Evolutionary conservation across 1,139 yeast genomes (phyloP).

Genomic region (Zygosaccharomyces sapae): DNA sequence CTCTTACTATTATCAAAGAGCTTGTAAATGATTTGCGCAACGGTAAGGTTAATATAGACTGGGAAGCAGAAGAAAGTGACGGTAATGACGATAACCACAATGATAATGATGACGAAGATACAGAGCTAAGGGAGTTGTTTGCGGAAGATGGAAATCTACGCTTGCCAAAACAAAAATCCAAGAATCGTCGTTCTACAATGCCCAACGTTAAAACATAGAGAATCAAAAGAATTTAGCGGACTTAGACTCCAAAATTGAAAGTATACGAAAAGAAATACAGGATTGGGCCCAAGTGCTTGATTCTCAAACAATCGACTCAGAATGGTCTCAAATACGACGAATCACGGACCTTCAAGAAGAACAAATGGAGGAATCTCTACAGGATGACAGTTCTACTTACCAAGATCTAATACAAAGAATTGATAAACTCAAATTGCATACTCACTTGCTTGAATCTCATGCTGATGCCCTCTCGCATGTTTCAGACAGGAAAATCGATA

Average conservation of each 20-base stretch:
- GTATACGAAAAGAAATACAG: conserved; percentile 24
- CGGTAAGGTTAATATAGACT: conserved; percentile 28
- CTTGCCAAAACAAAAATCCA: conserved; percentile 1
- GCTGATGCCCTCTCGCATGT: conserved; percentile 15
- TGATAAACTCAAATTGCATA: conserved; percentile 17
- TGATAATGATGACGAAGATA: conserved; percentile 24
- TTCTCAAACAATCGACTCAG: conserved; percentile 18
- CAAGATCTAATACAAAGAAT: conserved; percentile 17
- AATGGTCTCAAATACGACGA: conserved; percentile 19
- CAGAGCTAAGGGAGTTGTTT: conserved; percentile 28
- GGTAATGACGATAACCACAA: conserved; percentile 11
- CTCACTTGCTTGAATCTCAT: conserved; percentile 21
- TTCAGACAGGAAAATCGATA: conserved; percentile 11
- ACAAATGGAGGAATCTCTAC: conserved; percentile 1
- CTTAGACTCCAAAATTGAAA: conserved; percentile 24
- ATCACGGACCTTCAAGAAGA: conserved; percentile 1
- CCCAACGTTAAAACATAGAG: conserved; percentile 34
- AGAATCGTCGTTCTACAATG: conserved; percentile 11
- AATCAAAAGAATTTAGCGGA: conserved; percentile 29
- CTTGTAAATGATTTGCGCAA: conserved; percentile 33
- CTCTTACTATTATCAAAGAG: conserved; percentile 27
- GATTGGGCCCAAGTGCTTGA: conserved; percentile 30
- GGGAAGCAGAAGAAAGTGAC: conserved; percentile 29
- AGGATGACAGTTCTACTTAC: conserved; percentile 8
- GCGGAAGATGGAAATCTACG: conserved; percentile 19